A percentile compares a stretch with the other conserved stretches of the same genome.
These are phyloP conservation scores for Boletales sp. DNA, from an alignment of 768 basidiomycete genomes.

Conservation along the genomic window DNA sequence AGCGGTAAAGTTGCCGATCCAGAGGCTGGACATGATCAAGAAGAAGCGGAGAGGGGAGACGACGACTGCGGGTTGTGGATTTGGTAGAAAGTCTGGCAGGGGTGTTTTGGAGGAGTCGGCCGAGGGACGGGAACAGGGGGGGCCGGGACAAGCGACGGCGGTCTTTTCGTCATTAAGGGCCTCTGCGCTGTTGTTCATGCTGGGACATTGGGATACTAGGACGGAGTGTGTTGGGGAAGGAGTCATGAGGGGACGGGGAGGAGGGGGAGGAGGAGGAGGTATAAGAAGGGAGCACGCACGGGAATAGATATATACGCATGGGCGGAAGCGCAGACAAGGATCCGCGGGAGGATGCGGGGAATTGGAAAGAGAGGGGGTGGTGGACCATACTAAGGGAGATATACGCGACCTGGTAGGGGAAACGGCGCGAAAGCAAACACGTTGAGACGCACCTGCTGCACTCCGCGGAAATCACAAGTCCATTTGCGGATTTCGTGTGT, in stretches of 20 bases:
- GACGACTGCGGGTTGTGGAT: conserved; percentile 24
- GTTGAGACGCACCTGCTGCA: no score
- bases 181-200: conserved; percentile 27
- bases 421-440: conserved; percentile 21
- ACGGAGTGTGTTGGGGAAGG: conserved; percentile 26
- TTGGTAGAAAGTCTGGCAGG: neutral
- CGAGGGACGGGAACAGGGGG: neutral
- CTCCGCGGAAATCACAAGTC: conserved; percentile 32
- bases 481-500: conserved; percentile 18
- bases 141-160: neutral
- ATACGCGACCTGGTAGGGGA: neutral
- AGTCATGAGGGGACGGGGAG: conserved; percentile 20
- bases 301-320: conserved; percentile 27
- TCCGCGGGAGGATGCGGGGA: conserved; percentile 33
- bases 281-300: neutral
- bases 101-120: neutral
- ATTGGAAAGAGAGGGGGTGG: neutral
- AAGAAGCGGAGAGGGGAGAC: conserved; percentile 30
- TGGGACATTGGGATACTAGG: conserved; percentile 26
- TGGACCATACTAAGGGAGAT: no score
- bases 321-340: conserved; percentile 16
- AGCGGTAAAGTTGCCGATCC: conserved; percentile 35
- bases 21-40: conserved; percentile 31
- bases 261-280: conserved; percentile 1
- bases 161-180: conserved; percentile 24